Conservation (phyloP, 306 rosid species). For the Cicer chorassanicum region DNA sequence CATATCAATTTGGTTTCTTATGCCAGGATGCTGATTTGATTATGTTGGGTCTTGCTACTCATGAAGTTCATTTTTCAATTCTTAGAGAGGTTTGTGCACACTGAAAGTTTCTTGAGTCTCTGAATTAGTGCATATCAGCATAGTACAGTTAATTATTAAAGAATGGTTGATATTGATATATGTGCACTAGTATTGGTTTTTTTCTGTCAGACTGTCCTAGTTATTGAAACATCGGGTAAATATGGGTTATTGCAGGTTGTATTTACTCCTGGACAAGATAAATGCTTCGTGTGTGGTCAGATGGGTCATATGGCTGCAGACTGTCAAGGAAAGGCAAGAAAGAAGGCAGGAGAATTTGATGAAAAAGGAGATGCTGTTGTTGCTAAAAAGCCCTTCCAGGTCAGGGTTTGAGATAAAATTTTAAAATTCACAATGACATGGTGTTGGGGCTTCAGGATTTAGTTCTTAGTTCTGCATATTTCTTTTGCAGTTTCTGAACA, state of each 20-base stretch:
- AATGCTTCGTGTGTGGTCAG: slow-evolving; percentile 94
- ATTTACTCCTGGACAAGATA: slow-evolving; percentile 93
- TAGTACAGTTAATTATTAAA: slow-evolving; percentile 5
- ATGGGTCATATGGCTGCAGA: slow-evolving; percentile 90
- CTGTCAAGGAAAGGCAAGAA: slow-evolving; percentile 88
- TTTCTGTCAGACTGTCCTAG: slow-evolving; percentile 21
- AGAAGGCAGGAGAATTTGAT: slow-evolving; percentile 86
- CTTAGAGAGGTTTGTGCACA: slow-evolving; percentile 84
- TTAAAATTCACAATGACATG: not conserved
- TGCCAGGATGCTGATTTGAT: slow-evolving; percentile 98
- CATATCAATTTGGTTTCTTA: slow-evolving; percentile 38
- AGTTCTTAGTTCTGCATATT: slow-evolving; percentile 19
- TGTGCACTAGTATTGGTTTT: slow-evolving; percentile 28
- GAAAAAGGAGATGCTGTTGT: slow-evolving; percentile 74
- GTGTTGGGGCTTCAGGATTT: not conserved
- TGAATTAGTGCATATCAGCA: slow-evolving; percentile 21
- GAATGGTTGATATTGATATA: slow-evolving; percentile 11
- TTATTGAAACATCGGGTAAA: slow-evolving; percentile 35
- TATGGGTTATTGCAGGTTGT: slow-evolving; percentile 68
- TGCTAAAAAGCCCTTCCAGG: slow-evolving; percentile 91
- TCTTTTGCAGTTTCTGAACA: slow-evolving; percentile 78
- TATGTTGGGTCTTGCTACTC: slow-evolving; percentile 97
- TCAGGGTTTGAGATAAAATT: slow-evolving; percentile 40
- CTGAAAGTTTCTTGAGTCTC: slow-evolving; percentile 18
- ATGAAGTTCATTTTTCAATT: slow-evolving; percentile 95